Evolutionary conservation across 345 rosid genomes (phyloP).

Genomic region (Brassica cretica): DNA sequence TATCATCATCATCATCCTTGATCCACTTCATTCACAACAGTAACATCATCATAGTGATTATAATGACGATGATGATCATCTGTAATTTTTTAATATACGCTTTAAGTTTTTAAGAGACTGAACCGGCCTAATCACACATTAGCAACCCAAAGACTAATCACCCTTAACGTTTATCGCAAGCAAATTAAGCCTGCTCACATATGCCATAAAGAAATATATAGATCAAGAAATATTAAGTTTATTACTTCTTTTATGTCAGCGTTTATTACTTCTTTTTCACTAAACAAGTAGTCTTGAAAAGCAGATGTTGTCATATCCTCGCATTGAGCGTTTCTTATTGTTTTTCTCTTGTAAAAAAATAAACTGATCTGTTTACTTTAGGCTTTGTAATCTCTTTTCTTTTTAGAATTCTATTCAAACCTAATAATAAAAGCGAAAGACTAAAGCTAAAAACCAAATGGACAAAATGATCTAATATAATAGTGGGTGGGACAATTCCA

Average conservation of each 20-base stretch:
- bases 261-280: not conserved
- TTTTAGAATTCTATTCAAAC: constrained; percentile 34
- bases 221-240: not conserved
- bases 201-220: not conserved
- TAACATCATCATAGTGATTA: constrained; percentile 7
- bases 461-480: constrained; percentile 39
- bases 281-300: constrained; percentile 22
- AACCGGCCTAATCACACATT: not conserved
- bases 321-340: constrained; percentile 15
- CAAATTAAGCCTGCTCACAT: not conserved
- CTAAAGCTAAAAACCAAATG: constrained; percentile 30
- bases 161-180: not conserved
- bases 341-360: not conserved
- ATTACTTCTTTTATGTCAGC: not conserved
- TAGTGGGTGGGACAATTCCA: constrained; percentile 36
- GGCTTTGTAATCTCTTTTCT: constrained; percentile 20
- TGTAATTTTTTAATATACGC: not conserved
- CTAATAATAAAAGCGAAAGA: constrained; percentile 32
- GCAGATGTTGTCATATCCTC: constrained; percentile 33
- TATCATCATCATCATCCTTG: not conserved
- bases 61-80: not conserved
- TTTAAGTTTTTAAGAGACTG: not conserved
- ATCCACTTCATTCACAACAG: constrained; percentile 24
- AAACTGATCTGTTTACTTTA: constrained; percentile 32
- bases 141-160: not conserved